phyloP scores from a whole-genome alignment of 257 asterid genomes.

The Lantana camara region DNA sequence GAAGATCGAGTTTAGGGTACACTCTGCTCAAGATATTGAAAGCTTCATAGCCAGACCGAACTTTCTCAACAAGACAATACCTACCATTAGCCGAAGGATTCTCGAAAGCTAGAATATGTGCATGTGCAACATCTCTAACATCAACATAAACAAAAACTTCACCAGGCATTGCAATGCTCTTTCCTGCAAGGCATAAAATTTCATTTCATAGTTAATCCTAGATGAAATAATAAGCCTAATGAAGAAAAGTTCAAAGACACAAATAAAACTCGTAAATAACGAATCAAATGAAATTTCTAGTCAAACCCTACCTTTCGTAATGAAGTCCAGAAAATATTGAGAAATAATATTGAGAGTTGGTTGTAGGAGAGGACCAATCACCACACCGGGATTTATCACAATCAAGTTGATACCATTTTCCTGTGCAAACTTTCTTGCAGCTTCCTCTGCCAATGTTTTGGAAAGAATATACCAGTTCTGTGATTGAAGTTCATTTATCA shows the following conservation, averaged over 20 bases:
- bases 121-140: conserved; percentile 46
- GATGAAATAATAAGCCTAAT: background rate
- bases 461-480: conserved; percentile 45
- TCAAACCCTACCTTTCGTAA: conserved; percentile 34
- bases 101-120: conserved; percentile 48
- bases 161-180: background rate
- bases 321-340: conserved; percentile 23
- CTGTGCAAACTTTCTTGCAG: conserved; percentile 43
- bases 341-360: conserved; percentile 47
- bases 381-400: conserved; percentile 47
- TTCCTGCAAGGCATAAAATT: conserved; percentile 1
- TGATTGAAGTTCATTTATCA: background rate
- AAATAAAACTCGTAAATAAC: background rate
- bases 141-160: conserved; percentile 28
- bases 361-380: conserved; percentile 56
- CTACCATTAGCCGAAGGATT: conserved; percentile 43
- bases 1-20: conserved; percentile 28
- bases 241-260: background rate
- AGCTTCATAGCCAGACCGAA: background rate
- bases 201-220: background rate
- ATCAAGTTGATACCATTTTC: conserved; percentile 51
- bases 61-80: conserved; percentile 28
- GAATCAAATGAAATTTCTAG: background rate
- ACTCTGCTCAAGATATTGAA: conserved; percentile 18
- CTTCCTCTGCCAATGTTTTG: conserved; percentile 55